A percentile compares a stretch with the other conserved stretches of the same genome.
These are phyloP conservation scores for Melaleuca quinquenervia DNA, from an alignment of 345 rosid species.

Conservation along the genomic window DNA sequence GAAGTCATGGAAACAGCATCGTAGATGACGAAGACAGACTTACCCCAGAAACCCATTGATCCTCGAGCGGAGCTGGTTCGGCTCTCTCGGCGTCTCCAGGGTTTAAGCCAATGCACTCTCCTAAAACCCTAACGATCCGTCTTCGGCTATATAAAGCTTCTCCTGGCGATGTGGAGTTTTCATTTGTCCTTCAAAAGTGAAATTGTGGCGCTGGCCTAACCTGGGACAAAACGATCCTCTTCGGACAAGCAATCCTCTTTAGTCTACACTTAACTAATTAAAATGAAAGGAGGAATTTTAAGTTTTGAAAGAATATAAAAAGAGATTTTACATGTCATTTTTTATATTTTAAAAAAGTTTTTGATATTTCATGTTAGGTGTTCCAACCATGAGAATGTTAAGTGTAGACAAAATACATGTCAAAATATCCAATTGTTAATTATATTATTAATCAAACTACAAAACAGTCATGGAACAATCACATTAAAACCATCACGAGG, in stretches of 20 bases:
- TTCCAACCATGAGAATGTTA: not conserved
- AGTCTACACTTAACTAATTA: not conserved
- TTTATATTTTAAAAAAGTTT: fast-evolving
- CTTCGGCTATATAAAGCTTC: not conserved
- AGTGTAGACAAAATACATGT: not conserved
- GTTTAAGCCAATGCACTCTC: not conserved
- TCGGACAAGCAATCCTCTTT: too few relatives aligned
- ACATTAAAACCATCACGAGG: not conserved
- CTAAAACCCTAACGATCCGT: not conserved
- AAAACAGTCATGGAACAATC: not conserved
- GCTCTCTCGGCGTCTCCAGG: not conserved
- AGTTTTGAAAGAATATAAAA: not conserved
- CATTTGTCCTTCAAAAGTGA: not conserved
- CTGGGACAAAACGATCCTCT: not conserved
- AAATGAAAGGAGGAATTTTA: not conserved
- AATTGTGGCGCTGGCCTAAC: not conserved
- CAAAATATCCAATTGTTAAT: not conserved
- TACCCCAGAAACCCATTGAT: not conserved
- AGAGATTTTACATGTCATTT: not conserved
- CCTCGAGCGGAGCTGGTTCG: not conserved
- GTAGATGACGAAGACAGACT: not conserved
- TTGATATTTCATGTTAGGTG: not conserved
- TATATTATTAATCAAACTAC: not conserved
- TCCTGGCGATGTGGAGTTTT: not conserved
- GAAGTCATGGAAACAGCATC: not conserved